These are phyloP conservation scores for Arthrobotrys iridis DNA, from an alignment of 2,329 filamentous ascomycete species.

Conservation along the genomic window DNA sequence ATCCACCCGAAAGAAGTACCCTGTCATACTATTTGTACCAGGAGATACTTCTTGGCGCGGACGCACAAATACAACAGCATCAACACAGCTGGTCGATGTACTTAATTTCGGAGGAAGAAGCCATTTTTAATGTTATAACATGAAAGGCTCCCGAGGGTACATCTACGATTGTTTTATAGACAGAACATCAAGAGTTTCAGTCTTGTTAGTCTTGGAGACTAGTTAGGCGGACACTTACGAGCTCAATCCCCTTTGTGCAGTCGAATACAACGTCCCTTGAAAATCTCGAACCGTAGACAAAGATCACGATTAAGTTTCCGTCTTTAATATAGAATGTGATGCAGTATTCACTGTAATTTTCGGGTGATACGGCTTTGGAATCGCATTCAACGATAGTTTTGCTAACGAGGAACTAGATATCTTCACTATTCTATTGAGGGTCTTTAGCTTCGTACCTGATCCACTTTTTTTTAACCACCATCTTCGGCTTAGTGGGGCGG, in stretches of 20 bases:
- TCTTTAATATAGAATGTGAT: not conserved
- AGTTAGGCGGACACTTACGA: too few species aligned
- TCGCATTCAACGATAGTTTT: not conserved
- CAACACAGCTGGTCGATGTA: too few species aligned
- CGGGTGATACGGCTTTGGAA: not conserved
- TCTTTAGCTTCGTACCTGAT: not conserved
- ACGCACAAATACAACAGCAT: not conserved
- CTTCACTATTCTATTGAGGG: not conserved
- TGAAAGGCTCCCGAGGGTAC: not conserved
- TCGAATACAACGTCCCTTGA: not conserved
- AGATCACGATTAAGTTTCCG: not conserved
- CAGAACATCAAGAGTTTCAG: too few species aligned
- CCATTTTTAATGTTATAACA: too few species aligned
- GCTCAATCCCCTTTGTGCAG: too few species aligned
- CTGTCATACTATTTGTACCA: not conserved
- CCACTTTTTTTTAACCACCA: too few species aligned
- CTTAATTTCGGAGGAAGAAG: too few species aligned
- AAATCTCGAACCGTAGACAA: not conserved
- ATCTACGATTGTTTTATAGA: too few species aligned
- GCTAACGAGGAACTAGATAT: not conserved
- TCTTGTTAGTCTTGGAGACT: too few species aligned
- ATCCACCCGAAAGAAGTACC: constrained; percentile 26
- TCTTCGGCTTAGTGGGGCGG: too few species aligned
- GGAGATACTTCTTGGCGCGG: not conserved
- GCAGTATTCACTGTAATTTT: not conserved